These are phyloP conservation scores for Cyberlindnera maritima DNA, from an alignment of 805 yeast genomes.

Conservation along the genomic window DNA sequence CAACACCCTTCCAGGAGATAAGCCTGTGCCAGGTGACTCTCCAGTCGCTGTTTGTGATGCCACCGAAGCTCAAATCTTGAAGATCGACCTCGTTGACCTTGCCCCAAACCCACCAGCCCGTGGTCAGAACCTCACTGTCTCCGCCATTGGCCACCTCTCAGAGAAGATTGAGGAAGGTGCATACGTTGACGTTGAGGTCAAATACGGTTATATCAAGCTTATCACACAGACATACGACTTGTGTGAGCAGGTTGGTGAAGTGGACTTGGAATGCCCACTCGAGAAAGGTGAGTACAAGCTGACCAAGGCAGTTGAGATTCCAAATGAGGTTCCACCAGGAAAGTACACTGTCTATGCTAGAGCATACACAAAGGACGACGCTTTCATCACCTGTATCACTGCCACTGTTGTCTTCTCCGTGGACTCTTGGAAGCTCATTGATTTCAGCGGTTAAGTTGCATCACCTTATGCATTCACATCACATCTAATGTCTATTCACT, in stretches of 20 bases:
- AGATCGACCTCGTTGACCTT: slow-evolving; percentile 55
- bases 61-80: slow-evolving; percentile 57
- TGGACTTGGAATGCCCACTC: slow-evolving; percentile 84
- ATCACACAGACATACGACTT: slow-evolving; percentile 88
- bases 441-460: slow-evolving; percentile 2
- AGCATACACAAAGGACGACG: slow-evolving; percentile 85
- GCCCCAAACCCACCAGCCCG: slow-evolving; percentile 86
- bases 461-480: background rate
- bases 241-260: slow-evolving; percentile 82
- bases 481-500: background rate
- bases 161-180: slow-evolving; percentile 75
- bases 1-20: slow-evolving; percentile 34
- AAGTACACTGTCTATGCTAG: slow-evolving; percentile 82
- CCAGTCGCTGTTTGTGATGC: slow-evolving; percentile 80
- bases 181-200: slow-evolving; percentile 90
- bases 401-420: slow-evolving; percentile 55
- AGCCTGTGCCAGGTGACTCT: slow-evolving; percentile 87
- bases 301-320: slow-evolving; percentile 75
- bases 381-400: slow-evolving; percentile 77
- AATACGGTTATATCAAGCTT: slow-evolving; percentile 86
- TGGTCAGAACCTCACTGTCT: slow-evolving; percentile 78
- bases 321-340: slow-evolving; percentile 94
- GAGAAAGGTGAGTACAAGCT: slow-evolving; percentile 64
- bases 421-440: slow-evolving; percentile 29
- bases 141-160: slow-evolving; percentile 65